These are phyloP conservation scores for Centrapalus pauciflorus DNA, from an alignment of 129 eudicot genomes.

Conservation along the genomic window DNA sequence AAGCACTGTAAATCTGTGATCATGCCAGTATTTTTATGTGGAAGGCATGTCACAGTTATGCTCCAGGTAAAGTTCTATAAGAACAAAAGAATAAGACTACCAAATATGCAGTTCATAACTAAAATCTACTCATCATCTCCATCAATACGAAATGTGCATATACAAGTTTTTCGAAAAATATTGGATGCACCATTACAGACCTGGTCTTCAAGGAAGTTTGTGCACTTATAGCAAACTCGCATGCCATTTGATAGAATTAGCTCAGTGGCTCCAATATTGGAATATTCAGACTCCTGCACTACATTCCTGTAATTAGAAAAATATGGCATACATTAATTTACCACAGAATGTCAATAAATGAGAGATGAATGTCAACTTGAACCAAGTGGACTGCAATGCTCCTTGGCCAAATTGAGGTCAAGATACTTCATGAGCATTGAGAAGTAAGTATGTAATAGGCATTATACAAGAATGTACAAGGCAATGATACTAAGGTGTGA, in stretches of 20 bases:
- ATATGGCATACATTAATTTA: neutral
- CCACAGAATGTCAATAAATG: neutral
- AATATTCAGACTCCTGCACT: slow-evolving; percentile 56
- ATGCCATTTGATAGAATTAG: slow-evolving; percentile 83
- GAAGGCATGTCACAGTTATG: neutral
- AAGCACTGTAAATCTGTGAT: neutral
- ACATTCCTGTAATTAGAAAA: slow-evolving; percentile 42
- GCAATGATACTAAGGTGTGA: neutral
- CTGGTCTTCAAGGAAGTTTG: slow-evolving; percentile 94
- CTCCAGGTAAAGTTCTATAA: neutral
- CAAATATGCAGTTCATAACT: slow-evolving; percentile 9
- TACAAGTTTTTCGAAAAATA: neutral
- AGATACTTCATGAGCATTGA: neutral
- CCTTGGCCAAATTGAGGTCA: neutral
- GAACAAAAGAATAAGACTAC: neutral
- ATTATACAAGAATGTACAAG: neutral
- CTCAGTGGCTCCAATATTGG: slow-evolving; percentile 76
- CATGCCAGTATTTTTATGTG: neutral
- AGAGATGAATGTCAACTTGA: slow-evolving; percentile 1
- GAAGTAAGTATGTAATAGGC: neutral
- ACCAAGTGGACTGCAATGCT: slow-evolving; percentile 6
- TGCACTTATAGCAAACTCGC: slow-evolving; percentile 89
- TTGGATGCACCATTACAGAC: slow-evolving; percentile 31
- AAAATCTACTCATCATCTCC: neutral
- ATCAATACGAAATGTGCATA: slow-evolving; percentile 4